These are phyloP conservation scores for Annulohypoxylon maeteangense DNA, from an alignment of 495 filamentous ascomycete genomes.

Conservation along the genomic window DNA sequence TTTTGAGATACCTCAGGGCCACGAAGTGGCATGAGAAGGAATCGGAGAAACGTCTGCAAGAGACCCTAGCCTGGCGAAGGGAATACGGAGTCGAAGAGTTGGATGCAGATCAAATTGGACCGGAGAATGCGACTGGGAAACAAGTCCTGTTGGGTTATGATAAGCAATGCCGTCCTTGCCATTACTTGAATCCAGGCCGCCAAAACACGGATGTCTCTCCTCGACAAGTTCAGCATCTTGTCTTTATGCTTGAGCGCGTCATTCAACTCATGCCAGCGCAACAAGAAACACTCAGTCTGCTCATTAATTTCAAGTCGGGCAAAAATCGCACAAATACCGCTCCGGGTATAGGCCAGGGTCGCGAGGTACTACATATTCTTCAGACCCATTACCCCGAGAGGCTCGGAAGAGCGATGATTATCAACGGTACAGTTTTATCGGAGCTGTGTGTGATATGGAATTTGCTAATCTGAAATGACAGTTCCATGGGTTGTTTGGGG, in stretches of 20 bases:
- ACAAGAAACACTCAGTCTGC: constrained; percentile 83
- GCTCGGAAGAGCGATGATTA: constrained; percentile 86
- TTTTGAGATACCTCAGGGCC: constrained; percentile 91
- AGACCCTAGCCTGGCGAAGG: constrained; percentile 85
- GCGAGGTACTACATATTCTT: constrained; percentile 83
- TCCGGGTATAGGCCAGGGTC: constrained; percentile 77
- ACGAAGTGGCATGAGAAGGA: constrained; percentile 87
- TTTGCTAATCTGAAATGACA: constrained; percentile 47
- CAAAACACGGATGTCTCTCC: constrained; percentile 93
- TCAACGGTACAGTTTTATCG: constrained; percentile 71
- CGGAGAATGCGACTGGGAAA: constrained; percentile 96
- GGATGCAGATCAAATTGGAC: constrained; percentile 83
- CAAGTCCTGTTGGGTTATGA: constrained; percentile 91
- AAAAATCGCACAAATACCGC: constrained; percentile 79
- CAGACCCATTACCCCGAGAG: constrained; percentile 96
- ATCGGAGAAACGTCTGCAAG: constrained; percentile 79
- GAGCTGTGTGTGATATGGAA: not conserved
- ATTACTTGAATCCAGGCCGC: constrained; percentile 85
- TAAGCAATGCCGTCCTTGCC: constrained; percentile 81
- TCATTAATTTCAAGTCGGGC: constrained; percentile 83
- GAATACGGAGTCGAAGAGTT: constrained; percentile 82
- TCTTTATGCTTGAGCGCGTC: constrained; percentile 92
- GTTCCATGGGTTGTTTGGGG: constrained; percentile 87
- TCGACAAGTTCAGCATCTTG: constrained; percentile 92
- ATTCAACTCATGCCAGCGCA: constrained; percentile 87